Base-by-base conservation (phyloP, 2,329 filamentous ascomycete species). In the Byssochlamys sp. region DNA sequence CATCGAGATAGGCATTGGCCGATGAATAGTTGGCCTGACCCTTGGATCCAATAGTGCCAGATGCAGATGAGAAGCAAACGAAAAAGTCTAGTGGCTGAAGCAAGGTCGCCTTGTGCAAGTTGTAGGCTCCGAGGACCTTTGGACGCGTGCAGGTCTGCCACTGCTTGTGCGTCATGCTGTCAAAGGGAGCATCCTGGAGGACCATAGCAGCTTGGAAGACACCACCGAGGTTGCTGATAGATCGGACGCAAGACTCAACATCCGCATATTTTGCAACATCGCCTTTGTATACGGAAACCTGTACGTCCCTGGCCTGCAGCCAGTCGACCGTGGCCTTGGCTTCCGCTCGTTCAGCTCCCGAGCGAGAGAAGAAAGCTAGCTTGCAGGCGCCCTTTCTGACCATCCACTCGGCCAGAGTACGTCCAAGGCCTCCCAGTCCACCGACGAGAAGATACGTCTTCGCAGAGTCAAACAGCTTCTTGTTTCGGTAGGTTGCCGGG, bases 371-470 rank as follows among this genome's bases (percentile, higher is more conserved):
- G 0, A 68, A 59, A 1, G 64, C 61, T 9, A 77, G 56, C n/a
- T 73, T 62, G 2, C 61, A 61, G 0, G 74, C 74, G 0, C 75
- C 74, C 2, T 66, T 59, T 2, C 52, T 56, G 0, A 71, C 71
- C 51, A 77, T 59, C 51, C 71, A 66, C 0, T 69, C 54, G 0
- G 73, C 71, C 0, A 76, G 28, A 45, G 58, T 69, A 1, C 71
- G 69, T 49, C 75, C 74, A 11, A 72, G 56, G 5, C 74, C 73
- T 25, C 67, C 68, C 0, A 75, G 57, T 4, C 75, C 74, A 12
- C 75, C 74, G 0, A 73, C 67, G 9, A 77, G 66, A 2, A 77
- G 63, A 53, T 76, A 77, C 0, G 67, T 63, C 1, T 52, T 65
- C 39, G 71, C 61, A 0, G 57, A 12, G 1, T 57, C 35, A 11